Base-by-base conservation (phyloP, 2,329 filamentous ascomycete genomes). In the Atkinsonella hypoxylon region DNA sequence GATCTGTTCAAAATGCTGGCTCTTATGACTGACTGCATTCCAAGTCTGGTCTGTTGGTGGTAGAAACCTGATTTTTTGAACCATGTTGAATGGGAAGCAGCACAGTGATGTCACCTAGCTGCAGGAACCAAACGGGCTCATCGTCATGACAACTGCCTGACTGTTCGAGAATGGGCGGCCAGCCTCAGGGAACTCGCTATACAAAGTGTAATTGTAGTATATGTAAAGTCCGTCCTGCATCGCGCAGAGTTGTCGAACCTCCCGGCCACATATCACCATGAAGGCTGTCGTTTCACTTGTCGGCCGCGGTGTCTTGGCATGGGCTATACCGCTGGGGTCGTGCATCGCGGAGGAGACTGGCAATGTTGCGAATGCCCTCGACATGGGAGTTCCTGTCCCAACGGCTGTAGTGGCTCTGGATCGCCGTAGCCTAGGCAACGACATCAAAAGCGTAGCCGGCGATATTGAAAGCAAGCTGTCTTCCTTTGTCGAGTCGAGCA, bases 401-500 rank as follows among this genome's bases (percentile, higher is more conserved):
- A 64, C 64, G 13, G 53, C 49, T 1, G 46, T 50, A 7, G 53
- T 58, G 4, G 54, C 49, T 9, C 52, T 64, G 12, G 50, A 58
- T 31, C 49, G 68, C 34, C 64, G 69, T 26, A 63, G 63, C 47
- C 51, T 73, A 8, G 59, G 61, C 40, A 61, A 66, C 48, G 66
- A 75, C 50, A 65, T 79, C 10, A 69, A 71, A 43, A 73, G 74
- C 54, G 72, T 77, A 7, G 67, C 79, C 41, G 71, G 68, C 45
- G 66, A 65, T 9, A 61, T 84, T 1, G 79, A 77, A 39, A 76
- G 74, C 43, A 71, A 71, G 22, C 69, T 82, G 36, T 79, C 81
- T 12, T 77, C 74, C 12, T 83, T 79, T 53, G 73, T 84, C 39
- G 75, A 77, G 2, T 81, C 77, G 2, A 82, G 81, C 20, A 72